Conservation (phyloP, 305 asterid species). For the Ajuga reptans region DNA sequence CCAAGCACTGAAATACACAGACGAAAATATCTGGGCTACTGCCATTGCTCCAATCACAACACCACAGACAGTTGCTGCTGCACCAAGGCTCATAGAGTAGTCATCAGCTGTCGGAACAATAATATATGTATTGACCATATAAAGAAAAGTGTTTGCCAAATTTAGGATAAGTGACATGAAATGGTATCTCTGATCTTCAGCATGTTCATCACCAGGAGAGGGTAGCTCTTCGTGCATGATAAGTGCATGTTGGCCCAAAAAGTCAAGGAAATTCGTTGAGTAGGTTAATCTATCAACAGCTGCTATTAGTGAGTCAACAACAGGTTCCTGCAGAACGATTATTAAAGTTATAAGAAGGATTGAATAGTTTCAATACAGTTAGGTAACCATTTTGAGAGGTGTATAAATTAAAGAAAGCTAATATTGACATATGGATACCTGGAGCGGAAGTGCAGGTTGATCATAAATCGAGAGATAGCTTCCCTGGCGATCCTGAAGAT, state of each 20-base stretch:
- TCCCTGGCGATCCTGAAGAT: conserved; percentile 91
- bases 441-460: conserved; percentile 77
- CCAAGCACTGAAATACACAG: conserved; percentile 99
- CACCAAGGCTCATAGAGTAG: conserved; percentile 94
- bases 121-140: conserved; percentile 93
- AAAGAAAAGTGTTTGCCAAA: conserved; percentile 89
- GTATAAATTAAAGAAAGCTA: not conserved
- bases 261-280: conserved; percentile 81
- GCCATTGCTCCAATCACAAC: conserved; percentile 96
- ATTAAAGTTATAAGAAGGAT: conserved; percentile 17
- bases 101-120: conserved; percentile 98
- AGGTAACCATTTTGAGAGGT: not conserved
- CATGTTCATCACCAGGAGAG: conserved; percentile 49
- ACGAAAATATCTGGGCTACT: conserved; percentile 92
- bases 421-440: conserved; percentile 36
- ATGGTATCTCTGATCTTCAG: conserved; percentile 67
- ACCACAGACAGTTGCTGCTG: conserved; percentile 96
- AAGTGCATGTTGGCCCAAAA: conserved; percentile 91
- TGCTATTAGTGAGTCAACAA: conserved; percentile 67
- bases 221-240: conserved; percentile 95
- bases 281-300: conserved; percentile 75
- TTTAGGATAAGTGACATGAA: conserved; percentile 85
- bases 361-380: conserved; percentile 5
- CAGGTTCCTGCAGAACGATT: conserved; percentile 63
- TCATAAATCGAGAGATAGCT: conserved; percentile 94